Evolutionary conservation across 2,329 filamentous ascomycete genomes (phyloP), one percentile per base, ranked within the genome.

Genomic region (Pseudocercospora cruenta): DNA sequence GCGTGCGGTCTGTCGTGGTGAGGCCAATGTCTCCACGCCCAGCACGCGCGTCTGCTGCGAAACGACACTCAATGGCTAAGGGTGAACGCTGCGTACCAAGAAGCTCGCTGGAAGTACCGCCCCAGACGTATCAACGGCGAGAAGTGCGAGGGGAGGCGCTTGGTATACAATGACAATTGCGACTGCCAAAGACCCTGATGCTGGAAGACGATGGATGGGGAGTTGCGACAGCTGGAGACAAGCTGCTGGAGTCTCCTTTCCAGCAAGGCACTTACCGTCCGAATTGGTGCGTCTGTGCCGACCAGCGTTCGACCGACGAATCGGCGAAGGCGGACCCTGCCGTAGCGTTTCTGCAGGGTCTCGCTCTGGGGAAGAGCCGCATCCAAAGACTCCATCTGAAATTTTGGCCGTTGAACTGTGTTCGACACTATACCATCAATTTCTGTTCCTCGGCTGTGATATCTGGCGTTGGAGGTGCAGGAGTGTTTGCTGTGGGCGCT

Each of bases 231-330:
- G 49, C 49, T 63, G 55, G 47, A 33, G 9, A 33, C 31, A 14
- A 33, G 33, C 33, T 36, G 33, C 33, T 36, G 33, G 33, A 49
- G 47, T 58, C 63, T 66, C 66, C 66, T 67, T 68, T 68, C 63
- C 66, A 66, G 55, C 49, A 59, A 31, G 60, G 66, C 66, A 66
- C 66, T 68, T 66, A 68, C 66, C 66, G 51, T 55, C 51, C 26
- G 64, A 68, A 66, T 59, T 65, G 65, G 62, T 39, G 45, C 31
- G 65, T 62, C 65, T 61, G 54, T 59, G 45, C 58, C 16, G 58
- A 33, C 36, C 59, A 39, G 55, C 55, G 33, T 43, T 53, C 10
- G 43, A 59, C 14, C 62, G 59, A 22, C 59, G 59, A 63, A 67
- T 65, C 51, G 59, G 63, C 53, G 59, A 65, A 16, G 45, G 28